Conservation (phyloP, 2,329 filamentous ascomycete genomes). For the Trichoderma endophyticum region DNA sequence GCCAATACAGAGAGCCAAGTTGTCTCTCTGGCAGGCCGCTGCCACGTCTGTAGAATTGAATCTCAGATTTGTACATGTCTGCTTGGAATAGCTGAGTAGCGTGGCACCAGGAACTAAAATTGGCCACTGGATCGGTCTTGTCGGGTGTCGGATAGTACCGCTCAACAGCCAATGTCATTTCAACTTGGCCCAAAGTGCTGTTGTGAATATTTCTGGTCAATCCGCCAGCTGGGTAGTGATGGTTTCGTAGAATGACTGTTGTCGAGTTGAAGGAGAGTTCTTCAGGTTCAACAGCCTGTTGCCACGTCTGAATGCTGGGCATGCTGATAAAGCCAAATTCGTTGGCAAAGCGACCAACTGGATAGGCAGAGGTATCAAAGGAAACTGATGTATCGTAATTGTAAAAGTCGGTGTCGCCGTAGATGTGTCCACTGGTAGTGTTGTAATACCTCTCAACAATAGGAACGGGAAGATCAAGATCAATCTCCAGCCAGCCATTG, state of each 20-base stretch:
- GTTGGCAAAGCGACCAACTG: constrained; percentile 58
- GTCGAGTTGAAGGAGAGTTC: constrained; percentile 58
- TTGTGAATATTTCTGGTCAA: constrained; percentile 21
- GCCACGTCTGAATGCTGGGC: constrained; percentile 58
- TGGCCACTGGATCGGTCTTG: constrained; percentile 50
- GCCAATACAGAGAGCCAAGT: constrained; percentile 61
- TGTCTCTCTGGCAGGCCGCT: constrained; percentile 56
- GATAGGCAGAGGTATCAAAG: constrained; percentile 54
- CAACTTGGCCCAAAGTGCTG: constrained; percentile 41
- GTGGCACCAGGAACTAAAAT: constrained; percentile 61
- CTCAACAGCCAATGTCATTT: constrained; percentile 57
- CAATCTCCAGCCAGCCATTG: constrained; percentile 50
- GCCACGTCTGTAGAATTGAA: constrained; percentile 59
- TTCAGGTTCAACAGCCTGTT: constrained; percentile 46
- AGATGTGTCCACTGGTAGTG: constrained; percentile 47
- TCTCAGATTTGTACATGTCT: constrained; percentile 58
- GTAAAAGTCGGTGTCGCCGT: constrained; percentile 61
- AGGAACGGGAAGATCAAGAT: constrained; percentile 51
- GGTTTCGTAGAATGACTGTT: constrained; percentile 54
- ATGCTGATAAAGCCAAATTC: constrained; percentile 64
- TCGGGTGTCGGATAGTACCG: constrained; percentile 55
- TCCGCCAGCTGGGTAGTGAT: constrained; percentile 44
- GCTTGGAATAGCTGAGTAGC: constrained; percentile 64
- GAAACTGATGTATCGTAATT: constrained; percentile 52
- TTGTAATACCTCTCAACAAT: constrained; percentile 58